These are phyloP conservation scores for Mariannaea elegans DNA, from an alignment of 2,329 filamentous ascomycete genomes.

Conservation along the genomic window DNA sequence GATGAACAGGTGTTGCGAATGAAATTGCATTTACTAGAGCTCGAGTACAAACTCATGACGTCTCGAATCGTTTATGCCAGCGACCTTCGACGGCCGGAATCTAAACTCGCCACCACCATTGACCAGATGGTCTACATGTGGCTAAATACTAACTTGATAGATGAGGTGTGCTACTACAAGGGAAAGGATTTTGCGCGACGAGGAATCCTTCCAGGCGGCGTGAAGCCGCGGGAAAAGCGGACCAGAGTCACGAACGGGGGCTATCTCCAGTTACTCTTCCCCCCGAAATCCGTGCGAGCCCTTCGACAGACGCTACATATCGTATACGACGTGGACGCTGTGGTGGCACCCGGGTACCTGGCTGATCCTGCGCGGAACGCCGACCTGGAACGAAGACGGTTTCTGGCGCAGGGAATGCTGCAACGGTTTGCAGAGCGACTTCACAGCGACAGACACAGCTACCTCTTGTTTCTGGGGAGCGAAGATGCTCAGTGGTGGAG, in stretches of 20 bases:
- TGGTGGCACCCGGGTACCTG: conserved; percentile 10
- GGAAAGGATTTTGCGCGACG: conserved; percentile 18
- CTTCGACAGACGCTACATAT: conserved; percentile 18
- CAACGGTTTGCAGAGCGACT: conserved; percentile 9
- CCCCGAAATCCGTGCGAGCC: conserved; percentile 2
- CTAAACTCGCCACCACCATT: conserved; percentile 12
- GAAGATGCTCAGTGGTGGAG: conserved; percentile 20
- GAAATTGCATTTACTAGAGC: conserved; percentile 20
- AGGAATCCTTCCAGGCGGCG: not conserved
- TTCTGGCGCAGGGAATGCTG: not conserved
- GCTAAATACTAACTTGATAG: conserved; percentile 21
- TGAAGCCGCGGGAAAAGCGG: conserved; percentile 4
- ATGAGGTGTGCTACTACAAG: conserved; percentile 20
- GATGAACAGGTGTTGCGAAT: conserved; percentile 15
- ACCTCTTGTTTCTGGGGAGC: conserved; percentile 17
- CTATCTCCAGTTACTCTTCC: conserved; percentile 16
- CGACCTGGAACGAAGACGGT: conserved; percentile 9
- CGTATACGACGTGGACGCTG: conserved; percentile 8
- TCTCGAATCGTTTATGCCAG: conserved; percentile 19
- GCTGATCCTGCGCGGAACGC: conserved; percentile 4
- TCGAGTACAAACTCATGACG: conserved; percentile 24
- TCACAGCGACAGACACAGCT: conserved; percentile 8
- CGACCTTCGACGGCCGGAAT: conserved; percentile 6
- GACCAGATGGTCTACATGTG: conserved; percentile 21
- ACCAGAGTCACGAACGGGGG: not conserved